Evolutionary conservation across 2,329 filamentous ascomycete species (phyloP).

Genomic region (Talaromyces sp.): DNA sequence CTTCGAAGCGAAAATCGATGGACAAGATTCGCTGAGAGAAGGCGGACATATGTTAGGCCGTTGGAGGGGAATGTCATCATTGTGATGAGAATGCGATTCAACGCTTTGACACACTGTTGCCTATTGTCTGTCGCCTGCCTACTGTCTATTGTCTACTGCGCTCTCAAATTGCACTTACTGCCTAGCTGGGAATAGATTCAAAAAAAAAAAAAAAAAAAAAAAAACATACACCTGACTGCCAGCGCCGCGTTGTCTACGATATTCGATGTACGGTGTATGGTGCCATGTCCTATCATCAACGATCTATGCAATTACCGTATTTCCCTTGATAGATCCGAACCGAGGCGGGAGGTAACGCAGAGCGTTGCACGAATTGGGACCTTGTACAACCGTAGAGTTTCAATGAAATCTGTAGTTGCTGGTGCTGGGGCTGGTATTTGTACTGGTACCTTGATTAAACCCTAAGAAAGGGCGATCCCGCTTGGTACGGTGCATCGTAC

Average conservation of each 20-base stretch:
- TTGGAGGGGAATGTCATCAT: too few species aligned
- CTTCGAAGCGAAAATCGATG: background rate
- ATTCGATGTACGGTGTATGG: background rate
- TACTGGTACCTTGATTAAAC: background rate
- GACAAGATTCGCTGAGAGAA: background rate
- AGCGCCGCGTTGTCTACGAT: background rate
- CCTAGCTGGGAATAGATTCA: background rate
- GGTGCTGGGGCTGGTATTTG: background rate
- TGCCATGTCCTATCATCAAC: background rate
- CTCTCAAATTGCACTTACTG: background rate
- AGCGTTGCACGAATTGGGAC: background rate
- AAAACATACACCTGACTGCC: background rate
- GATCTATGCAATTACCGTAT: background rate
- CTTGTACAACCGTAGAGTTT: background rate
- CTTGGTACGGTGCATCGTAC: background rate
- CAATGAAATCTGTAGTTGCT: too few species aligned
- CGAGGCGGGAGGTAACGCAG: background rate
- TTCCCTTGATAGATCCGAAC: background rate
- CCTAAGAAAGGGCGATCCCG: background rate
- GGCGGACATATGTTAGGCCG: too few species aligned
- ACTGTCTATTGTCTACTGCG: background rate
- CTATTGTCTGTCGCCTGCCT: background rate
- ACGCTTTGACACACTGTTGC: background rate
- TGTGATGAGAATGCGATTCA: background rate
- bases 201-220: too few species aligned